Percentiles rank a stretch among this genome's conserved stretches.
These are phyloP conservation scores for Fraxinus pennsylvanica DNA, from an alignment of 257 asterid species.

Conservation along the genomic window DNA sequence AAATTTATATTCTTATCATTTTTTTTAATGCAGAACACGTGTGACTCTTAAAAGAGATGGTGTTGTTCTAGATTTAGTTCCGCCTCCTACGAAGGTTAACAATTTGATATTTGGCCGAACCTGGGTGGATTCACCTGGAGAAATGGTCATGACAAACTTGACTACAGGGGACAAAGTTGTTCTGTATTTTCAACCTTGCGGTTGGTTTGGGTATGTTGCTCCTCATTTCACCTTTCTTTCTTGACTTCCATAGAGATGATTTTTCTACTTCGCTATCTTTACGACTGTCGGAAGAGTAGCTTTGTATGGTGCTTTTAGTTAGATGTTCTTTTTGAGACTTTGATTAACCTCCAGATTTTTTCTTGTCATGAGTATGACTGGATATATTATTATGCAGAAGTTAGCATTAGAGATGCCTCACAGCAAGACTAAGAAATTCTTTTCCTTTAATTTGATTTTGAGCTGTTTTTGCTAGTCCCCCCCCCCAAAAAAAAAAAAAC, in stretches of 20 bases:
- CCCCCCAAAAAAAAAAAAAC: no score
- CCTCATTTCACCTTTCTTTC: slow-evolving; percentile 1
- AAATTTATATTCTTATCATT: not conserved
- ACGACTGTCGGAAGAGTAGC: not conserved
- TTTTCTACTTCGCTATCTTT: not conserved
- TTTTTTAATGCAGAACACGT: slow-evolving; percentile 64
- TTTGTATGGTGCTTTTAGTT: slow-evolving; percentile 9
- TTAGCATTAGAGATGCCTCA: slow-evolving; percentile 18
- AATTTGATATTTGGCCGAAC: slow-evolving; percentile 96
- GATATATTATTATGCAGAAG: slow-evolving; percentile 10
- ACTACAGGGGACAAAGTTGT: slow-evolving; percentile 97
- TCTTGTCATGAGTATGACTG: not conserved
- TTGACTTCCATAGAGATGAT: not conserved
- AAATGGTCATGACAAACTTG: slow-evolving; percentile 86
- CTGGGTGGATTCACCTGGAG: slow-evolving; percentile 97
- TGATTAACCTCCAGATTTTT: not conserved
- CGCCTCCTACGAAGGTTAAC: slow-evolving; percentile 94
- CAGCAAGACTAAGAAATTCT: not conserved
- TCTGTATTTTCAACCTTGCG: slow-evolving; percentile 96
- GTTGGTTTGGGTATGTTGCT: slow-evolving; percentile 93
- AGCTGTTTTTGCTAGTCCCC: not conserved
- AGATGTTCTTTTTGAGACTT: not conserved
- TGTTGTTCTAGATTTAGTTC: slow-evolving; percentile 80
- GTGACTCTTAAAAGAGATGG: slow-evolving; percentile 85
- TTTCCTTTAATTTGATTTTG: not conserved